phyloP scores from a whole-genome alignment of 2,329 filamentous ascomycete genomes.

The Chaetomium sp. region DNA sequence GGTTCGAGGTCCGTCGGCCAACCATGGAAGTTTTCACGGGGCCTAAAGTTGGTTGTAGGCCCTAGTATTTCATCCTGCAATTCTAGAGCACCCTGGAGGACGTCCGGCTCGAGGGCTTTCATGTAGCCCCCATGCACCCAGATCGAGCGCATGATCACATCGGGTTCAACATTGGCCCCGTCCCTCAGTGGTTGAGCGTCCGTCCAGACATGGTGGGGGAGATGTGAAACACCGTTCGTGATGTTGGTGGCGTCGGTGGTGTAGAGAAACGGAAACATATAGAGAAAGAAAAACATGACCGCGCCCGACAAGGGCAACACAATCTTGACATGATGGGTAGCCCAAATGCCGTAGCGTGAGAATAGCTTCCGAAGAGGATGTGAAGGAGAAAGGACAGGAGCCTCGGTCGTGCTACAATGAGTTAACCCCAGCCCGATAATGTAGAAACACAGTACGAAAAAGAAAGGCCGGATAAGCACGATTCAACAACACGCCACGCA shows the following conservation, averaged over 20 bases:
- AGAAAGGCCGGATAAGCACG: slow-evolving; percentile 5
- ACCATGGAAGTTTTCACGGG: slow-evolving; percentile 31
- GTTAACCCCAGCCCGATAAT: slow-evolving; percentile 13
- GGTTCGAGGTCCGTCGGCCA: slow-evolving; percentile 25
- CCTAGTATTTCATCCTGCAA: slow-evolving; percentile 66
- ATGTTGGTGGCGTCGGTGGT: slow-evolving; percentile 65
- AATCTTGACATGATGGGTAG: slow-evolving; percentile 65
- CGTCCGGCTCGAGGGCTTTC: slow-evolving; percentile 60
- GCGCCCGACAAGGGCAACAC: slow-evolving; percentile 70
- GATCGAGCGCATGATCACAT: slow-evolving; percentile 75
- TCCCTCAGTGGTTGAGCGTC: slow-evolving; percentile 59
- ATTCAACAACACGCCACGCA: slow-evolving; percentile 36
- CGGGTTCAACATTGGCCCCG: slow-evolving; percentile 44
- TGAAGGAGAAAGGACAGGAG: slow-evolving; percentile 55
- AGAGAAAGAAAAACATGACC: slow-evolving; percentile 63
- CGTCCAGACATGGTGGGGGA: slow-evolving; percentile 78
- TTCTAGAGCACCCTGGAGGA: slow-evolving; percentile 60
- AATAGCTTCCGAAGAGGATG: slow-evolving; percentile 62
- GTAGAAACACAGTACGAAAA: neutral
- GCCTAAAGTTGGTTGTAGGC: slow-evolving; percentile 49
- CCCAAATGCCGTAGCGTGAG: slow-evolving; percentile 62
- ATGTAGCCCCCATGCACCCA: slow-evolving; percentile 81
- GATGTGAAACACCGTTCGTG: slow-evolving; percentile 61
- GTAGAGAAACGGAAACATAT: slow-evolving; percentile 70
- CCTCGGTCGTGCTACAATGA: slow-evolving; percentile 60